phyloP scores from a whole-genome alignment of 1,284 basidiomycete genomes.

The Microbotryomycetes sp. region DNA sequence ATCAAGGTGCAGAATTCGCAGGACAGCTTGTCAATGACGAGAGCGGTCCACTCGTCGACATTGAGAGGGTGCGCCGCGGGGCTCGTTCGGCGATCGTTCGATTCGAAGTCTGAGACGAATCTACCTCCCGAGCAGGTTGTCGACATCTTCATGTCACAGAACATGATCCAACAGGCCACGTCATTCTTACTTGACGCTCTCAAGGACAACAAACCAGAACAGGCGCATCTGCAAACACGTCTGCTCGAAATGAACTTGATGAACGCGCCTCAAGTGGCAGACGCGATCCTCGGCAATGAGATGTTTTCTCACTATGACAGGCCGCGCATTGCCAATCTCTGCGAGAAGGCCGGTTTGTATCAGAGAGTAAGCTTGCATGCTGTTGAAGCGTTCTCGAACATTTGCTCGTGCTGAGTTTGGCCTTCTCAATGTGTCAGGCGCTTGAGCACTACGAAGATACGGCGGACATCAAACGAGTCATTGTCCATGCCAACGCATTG shows the following conservation, averaged over 20 bases:
- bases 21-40: slow-evolving; percentile 93
- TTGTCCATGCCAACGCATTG: slow-evolving; percentile 86
- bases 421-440: slow-evolving; percentile 53
- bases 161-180: slow-evolving; percentile 99
- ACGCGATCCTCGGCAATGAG: slow-evolving; percentile 97
- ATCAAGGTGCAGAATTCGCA: slow-evolving; percentile 97
- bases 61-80: slow-evolving; percentile 66
- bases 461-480: slow-evolving; percentile 94
- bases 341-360: slow-evolving; percentile 93
- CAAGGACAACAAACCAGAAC: slow-evolving; percentile 98
- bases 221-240: slow-evolving; percentile 91
- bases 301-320: slow-evolving; percentile 98
- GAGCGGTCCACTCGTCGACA: slow-evolving; percentile 81
- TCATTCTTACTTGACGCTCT: slow-evolving; percentile 98
- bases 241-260: slow-evolving; percentile 97
- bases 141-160: slow-evolving; percentile 99
- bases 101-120: neutral
- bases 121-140: slow-evolving; percentile 55
- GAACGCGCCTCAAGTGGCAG: slow-evolving; percentile 96
- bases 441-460: slow-evolving; percentile 98
- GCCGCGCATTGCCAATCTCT: slow-evolving; percentile 93
- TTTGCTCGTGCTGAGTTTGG: neutral
- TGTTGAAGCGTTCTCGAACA: neutral
- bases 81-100: neutral
- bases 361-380: slow-evolving; percentile 53